A percentile compares a stretch with the other conserved stretches of the same genome.
Conservation (phyloP, 352 stramenopile species). For the Phytophthora hybrid region DNA sequence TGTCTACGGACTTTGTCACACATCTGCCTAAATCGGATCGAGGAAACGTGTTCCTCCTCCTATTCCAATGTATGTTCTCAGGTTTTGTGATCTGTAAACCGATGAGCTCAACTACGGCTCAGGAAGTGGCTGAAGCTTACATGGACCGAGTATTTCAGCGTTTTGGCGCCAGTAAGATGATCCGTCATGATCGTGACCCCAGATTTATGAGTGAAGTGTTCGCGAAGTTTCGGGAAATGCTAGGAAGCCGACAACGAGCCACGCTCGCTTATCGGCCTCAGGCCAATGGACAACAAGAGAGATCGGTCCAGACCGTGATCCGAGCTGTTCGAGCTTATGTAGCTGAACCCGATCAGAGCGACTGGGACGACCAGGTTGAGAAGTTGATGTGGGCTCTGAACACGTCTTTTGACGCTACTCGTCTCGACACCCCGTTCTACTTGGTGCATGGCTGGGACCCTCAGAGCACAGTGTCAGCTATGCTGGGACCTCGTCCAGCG, state of each 20-base stretch:
- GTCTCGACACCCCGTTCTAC: constrained; percentile 2
- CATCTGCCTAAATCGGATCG: too few relatives aligned
- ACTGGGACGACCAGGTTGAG: constrained; percentile 4
- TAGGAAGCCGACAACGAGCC: neutral
- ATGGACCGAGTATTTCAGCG: too few relatives aligned
- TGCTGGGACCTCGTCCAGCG: neutral
- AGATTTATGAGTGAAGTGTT: neutral
- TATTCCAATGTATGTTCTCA: too few relatives aligned
- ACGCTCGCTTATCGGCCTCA: neutral
- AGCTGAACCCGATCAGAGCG: neutral
- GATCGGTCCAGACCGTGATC: neutral
- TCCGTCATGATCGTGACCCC: too few relatives aligned
- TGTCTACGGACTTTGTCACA: too few relatives aligned
- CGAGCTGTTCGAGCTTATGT: neutral
- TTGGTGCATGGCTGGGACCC: constrained; percentile 1
- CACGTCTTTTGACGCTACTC: neutral
- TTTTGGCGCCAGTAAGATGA: too few relatives aligned
- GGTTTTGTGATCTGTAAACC: too few relatives aligned
- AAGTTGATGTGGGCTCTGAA: neutral
- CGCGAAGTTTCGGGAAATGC: too few relatives aligned
- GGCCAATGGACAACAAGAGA: constrained; percentile 7
- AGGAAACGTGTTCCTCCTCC: too few relatives aligned
- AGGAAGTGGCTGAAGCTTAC: too few relatives aligned
- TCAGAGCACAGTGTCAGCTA: neutral
- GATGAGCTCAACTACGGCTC: too few relatives aligned